Evolutionary conservation across 495 filamentous ascomycete species (phyloP).

Genomic region (Penicillium canescens): DNA sequence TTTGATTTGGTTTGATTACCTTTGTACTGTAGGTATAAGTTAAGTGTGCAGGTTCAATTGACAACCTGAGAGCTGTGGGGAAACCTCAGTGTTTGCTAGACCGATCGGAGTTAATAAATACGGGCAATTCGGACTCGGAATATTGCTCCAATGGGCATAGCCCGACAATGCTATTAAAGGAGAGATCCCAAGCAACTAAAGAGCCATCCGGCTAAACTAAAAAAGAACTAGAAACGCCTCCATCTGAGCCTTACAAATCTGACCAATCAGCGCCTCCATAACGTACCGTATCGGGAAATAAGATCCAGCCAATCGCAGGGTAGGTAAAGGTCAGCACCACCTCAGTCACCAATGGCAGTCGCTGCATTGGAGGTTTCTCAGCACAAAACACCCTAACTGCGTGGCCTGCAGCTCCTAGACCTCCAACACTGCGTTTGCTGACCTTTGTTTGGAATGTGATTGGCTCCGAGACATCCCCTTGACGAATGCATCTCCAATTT

Average conservation of each 20-base stretch:
- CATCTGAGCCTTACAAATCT: not conserved
- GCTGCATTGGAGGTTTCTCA: conserved; percentile 8
- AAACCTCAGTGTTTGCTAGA: no score
- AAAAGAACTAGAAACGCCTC: no score
- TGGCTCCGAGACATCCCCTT: conserved; percentile 7
- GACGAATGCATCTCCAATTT: conserved; percentile 12
- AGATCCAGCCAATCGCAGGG: conserved; percentile 15
- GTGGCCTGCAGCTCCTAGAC: not conserved
- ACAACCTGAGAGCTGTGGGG: no score
- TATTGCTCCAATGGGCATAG: no score
- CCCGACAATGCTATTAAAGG: no score
- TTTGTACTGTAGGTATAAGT: no score
- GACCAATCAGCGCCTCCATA: not conserved
- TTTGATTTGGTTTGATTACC: no score
- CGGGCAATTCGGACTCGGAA: not conserved
- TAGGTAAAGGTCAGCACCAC: conserved; percentile 12
- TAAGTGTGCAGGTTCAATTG: no score
- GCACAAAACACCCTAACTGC: not conserved
- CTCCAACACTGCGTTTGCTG: conserved; percentile 10
- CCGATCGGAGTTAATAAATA: not conserved
- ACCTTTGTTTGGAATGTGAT: conserved; percentile 18
- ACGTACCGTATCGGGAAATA: not conserved
- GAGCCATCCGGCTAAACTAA: no score
- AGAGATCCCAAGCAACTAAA: no score
- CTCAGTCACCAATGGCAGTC: conserved; percentile 5